Conservation (phyloP, 768 basidiomycete species). For the Suillus fuscotomentosus region DNA sequence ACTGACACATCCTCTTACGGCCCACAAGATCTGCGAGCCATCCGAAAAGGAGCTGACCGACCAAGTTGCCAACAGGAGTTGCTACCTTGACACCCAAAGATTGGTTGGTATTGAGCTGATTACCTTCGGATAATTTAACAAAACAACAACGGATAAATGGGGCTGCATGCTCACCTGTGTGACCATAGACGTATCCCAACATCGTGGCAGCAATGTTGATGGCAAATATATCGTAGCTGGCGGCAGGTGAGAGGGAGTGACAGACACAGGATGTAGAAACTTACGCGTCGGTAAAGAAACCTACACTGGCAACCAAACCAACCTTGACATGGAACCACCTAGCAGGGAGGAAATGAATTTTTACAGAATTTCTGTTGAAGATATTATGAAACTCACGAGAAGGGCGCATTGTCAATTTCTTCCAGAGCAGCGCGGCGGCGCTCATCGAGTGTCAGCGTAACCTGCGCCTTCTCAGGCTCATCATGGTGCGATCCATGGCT, state of each 20-base stretch:
- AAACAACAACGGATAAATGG: not conserved
- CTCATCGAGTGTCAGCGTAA: slow-evolving; percentile 54
- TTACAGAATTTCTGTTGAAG: not conserved
- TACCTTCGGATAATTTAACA: slow-evolving; percentile 10
- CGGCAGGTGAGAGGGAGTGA: not conserved
- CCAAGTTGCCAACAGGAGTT: slow-evolving; percentile 70
- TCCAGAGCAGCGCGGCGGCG: slow-evolving; percentile 77
- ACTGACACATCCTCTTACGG: slow-evolving; percentile 78
- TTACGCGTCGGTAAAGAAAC: slow-evolving; percentile 88
- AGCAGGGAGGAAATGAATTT: slow-evolving; percentile 2
- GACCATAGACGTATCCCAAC: slow-evolving; percentile 80
- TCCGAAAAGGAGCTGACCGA: slow-evolving; percentile 77
- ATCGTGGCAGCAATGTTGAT: slow-evolving; percentile 85
- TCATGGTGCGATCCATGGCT: slow-evolving; percentile 30
- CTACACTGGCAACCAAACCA: slow-evolving; percentile 69
- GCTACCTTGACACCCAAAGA: slow-evolving; percentile 78
- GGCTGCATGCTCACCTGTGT: slow-evolving; percentile 8
- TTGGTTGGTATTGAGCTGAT: slow-evolving; percentile 50
- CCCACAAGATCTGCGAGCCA: slow-evolving; percentile 78
- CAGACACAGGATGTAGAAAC: slow-evolving; percentile 16
- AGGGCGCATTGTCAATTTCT: slow-evolving; percentile 84
- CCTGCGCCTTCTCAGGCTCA: slow-evolving; percentile 18
- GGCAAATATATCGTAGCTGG: slow-evolving; percentile 78
- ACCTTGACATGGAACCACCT: slow-evolving; percentile 88
- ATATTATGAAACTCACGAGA: slow-evolving; percentile 55